Base-by-base conservation (phyloP, 371 early-diverging fungal species). In the Entomophthora muscae region DNA sequence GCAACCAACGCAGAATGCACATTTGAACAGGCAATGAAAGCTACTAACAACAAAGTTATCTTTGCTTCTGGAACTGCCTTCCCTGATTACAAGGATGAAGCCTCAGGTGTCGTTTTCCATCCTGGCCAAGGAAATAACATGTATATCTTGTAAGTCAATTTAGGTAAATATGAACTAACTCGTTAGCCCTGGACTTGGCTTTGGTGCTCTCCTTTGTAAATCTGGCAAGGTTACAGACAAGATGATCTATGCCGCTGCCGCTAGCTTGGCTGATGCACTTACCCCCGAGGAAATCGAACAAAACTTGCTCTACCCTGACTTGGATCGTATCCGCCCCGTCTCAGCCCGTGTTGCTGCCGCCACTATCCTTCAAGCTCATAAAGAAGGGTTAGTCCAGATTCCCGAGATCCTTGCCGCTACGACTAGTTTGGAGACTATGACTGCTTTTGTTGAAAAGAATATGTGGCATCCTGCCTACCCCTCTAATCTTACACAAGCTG, bases 121-220 rank as follows among this genome's bases (percentile, higher is more conserved):
- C 89, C 91, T 13, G 92, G 89, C 22, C 93, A 93, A 77, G 93
- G 91, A 59, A 92, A 91, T 77, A 93, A 93, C 76, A 89, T 89
- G 88, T 88, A 85, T 68, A 82, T 87, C 31, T 88, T 89, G 42
- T 42, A 42, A 42, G 42, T 42, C 28, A 23, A 23, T 1, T 62
- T 51, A 17, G 21, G n/a, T 64, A 0, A n/a, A 51, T 65, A 27
- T 54, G 1, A n/a, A 23, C 22, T 33, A 3, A 60, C 74, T 70
- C 67, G 68, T 74, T 29, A 77, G 75, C 83, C 95, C 95, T 56
- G 90, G 91, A 52, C 79, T 94, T 27, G 95, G 93, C 23, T 74
- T 92, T 30, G 95, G 93, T 54, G 73, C 86, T 31, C 77, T 85
- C 63, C 69, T 92, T 32, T 79, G 88, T 57, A 79, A 80, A 63